Conservation (phyloP, 2,329 filamentous ascomycete genomes). For the Aspergillus costaricaensis region DNA sequence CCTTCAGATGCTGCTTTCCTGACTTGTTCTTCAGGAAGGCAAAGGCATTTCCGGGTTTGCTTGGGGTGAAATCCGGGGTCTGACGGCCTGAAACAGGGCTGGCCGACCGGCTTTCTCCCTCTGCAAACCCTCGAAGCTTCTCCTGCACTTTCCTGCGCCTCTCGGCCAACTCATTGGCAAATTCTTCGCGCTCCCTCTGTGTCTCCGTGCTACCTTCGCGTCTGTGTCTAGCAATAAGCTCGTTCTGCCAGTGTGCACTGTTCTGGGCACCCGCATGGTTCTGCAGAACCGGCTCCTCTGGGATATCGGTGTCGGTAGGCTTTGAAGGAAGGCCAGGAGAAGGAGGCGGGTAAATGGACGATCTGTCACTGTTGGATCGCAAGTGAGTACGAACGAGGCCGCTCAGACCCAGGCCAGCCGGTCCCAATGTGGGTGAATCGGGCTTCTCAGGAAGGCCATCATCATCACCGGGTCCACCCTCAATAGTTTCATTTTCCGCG, state of each 20-base stretch:
- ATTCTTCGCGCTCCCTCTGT: slow-evolving; percentile 50
- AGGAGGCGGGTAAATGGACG: slow-evolving; percentile 69
- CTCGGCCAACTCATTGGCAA: slow-evolving; percentile 52
- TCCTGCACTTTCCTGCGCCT: slow-evolving; percentile 51
- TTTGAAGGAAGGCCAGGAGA: slow-evolving; percentile 41
- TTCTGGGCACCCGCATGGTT: slow-evolving; percentile 14
- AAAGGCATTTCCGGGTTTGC: slow-evolving; percentile 46
- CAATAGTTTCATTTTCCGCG: slow-evolving; percentile 33
- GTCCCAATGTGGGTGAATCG: slow-evolving; percentile 81
- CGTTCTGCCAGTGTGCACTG: slow-evolving; percentile 50
- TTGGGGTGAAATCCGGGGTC: slow-evolving; percentile 34
- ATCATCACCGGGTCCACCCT: slow-evolving; percentile 7
- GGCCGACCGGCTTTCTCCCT: slow-evolving; percentile 45
- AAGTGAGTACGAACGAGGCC: slow-evolving; percentile 84
- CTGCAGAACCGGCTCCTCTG: not conserved
- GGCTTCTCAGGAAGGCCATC: slow-evolving; percentile 31
- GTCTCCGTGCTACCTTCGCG: slow-evolving; percentile 52
- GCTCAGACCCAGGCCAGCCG: slow-evolving; percentile 65
- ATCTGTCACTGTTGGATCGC: slow-evolving; percentile 76
- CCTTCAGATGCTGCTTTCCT: slow-evolving; percentile 40
- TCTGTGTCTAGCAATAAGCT: slow-evolving; percentile 45
- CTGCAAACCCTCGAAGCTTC: slow-evolving; percentile 47
- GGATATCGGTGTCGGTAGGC: slow-evolving; percentile 27
- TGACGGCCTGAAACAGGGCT: slow-evolving; percentile 44
- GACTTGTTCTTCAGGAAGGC: slow-evolving; percentile 47